A percentile compares a stretch with the other conserved stretches of the same genome.
phyloP scores from a whole-genome alignment of 2,329 filamentous ascomycete species.

The Graphilbum ipis-grandicollis region DNA sequence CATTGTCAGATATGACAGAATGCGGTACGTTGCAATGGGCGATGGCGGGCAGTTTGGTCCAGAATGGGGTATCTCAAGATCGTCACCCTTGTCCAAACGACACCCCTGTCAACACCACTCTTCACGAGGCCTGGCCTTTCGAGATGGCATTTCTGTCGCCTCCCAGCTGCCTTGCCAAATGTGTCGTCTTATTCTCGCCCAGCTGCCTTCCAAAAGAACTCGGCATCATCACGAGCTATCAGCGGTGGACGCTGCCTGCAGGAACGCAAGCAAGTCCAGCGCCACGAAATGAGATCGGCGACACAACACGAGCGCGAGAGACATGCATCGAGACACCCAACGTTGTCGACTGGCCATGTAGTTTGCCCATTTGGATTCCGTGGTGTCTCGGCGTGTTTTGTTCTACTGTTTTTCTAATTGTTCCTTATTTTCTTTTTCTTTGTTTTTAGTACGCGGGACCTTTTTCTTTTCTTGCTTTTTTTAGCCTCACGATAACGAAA shows the following conservation, averaged over 20 bases:
- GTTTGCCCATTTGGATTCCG: background rate
- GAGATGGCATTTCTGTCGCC: background rate
- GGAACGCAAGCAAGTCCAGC: background rate
- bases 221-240: background rate
- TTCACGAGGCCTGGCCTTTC: background rate
- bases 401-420: no score
- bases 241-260: background rate
- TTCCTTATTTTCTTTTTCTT: no score
- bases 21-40: background rate
- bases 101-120: conserved; percentile 2
- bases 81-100: conserved; percentile 2
- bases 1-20: background rate
- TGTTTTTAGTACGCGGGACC: no score
- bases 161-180: no score
- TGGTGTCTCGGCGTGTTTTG: background rate
- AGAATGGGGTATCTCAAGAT: conserved; percentile 1
- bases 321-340: background rate
- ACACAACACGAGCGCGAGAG: background rate
- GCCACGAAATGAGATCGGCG: background rate
- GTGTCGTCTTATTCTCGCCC: background rate
- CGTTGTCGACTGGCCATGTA: background rate
- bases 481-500: no score
- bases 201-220: background rate
- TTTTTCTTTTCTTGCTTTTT: no score
- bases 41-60: background rate